A percentile compares a stretch with the other conserved stretches of the same genome.
phyloP scores from a whole-genome alignment of 192 early-diverging fungal species.

The Cetraspora pellucida region DNA sequence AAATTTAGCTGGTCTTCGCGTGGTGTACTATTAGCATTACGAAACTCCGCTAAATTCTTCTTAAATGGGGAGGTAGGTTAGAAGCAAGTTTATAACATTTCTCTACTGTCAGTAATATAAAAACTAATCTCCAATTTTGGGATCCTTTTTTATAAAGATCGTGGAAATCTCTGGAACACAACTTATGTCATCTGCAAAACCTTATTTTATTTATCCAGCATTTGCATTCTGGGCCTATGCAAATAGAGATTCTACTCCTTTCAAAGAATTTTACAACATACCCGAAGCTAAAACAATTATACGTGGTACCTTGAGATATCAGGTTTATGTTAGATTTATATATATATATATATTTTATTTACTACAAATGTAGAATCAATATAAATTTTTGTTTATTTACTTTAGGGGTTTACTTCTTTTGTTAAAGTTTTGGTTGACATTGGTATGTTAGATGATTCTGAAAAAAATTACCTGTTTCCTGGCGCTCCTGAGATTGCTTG shows the following conservation, averaged over 20 bases:
- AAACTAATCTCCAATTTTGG: neutral
- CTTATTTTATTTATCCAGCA: constrained; percentile 87
- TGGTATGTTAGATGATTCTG: constrained; percentile 85
- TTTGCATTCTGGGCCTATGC: constrained; percentile 96
- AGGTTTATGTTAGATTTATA: constrained; percentile 31
- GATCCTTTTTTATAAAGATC: constrained; percentile 38
- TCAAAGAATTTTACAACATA: constrained; percentile 93
- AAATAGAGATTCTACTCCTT: constrained; percentile 96
- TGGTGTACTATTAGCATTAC: constrained; percentile 94
- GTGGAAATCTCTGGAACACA: constrained; percentile 80
- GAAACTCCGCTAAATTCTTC: constrained; percentile 91
- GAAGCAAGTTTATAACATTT: neutral
- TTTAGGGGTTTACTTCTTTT: constrained; percentile 91
- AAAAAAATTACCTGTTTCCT: constrained; percentile 61
- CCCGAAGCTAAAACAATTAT: constrained; percentile 92
- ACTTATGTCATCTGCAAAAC: constrained; percentile 91
- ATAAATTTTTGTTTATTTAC: neutral
- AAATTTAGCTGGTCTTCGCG: constrained; percentile 99
- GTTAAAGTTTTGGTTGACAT: constrained; percentile 92
- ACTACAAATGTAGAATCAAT: neutral
- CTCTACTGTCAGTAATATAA: no score
- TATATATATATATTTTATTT: neutral
- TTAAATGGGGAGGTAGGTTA: constrained; percentile 78
- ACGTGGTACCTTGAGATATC: constrained; percentile 94
- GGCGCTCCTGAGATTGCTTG: constrained; percentile 67